Percentiles rank a stretch among this genome's conserved stretches.
These are phyloP conservation scores for Schwanniomyces vanrijiae DNA, from an alignment of 805 yeast genomes.

Conservation along the genomic window DNA sequence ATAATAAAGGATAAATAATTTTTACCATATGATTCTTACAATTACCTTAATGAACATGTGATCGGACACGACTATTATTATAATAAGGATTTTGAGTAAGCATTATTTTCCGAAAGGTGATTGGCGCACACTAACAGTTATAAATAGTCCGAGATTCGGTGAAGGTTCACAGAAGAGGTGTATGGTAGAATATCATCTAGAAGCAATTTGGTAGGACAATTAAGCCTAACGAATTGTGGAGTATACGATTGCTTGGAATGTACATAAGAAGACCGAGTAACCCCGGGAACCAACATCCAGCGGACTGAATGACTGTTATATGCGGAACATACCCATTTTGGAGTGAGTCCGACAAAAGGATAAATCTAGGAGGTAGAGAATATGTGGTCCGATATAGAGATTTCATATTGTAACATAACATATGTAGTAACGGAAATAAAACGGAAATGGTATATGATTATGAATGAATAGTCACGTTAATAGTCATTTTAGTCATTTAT, in stretches of 20 bases:
- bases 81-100: neutral
- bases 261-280: neutral
- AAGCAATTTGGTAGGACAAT: neutral
- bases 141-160: neutral
- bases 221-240: neutral
- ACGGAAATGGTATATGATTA: no score
- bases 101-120: neutral
- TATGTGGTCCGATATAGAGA: no score
- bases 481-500: no score
- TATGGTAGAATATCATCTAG: neutral
- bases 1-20: neutral
- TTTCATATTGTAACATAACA: no score
- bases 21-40: neutral
- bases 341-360: no score
- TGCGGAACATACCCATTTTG: no score
- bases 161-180: neutral
- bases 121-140: neutral
- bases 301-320: neutral
- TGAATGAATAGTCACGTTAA: no score
- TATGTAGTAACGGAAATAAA: no score
- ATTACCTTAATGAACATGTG: neutral
- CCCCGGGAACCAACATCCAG: neutral
- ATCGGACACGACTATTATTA: neutral
- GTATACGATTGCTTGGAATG: neutral
- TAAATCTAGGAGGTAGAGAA: no score